Percentiles rank a stretch among this genome's conserved stretches.
phyloP scores from a whole-genome alignment of 2,329 filamentous ascomycete genomes.

The Xylaria sp. region DNA sequence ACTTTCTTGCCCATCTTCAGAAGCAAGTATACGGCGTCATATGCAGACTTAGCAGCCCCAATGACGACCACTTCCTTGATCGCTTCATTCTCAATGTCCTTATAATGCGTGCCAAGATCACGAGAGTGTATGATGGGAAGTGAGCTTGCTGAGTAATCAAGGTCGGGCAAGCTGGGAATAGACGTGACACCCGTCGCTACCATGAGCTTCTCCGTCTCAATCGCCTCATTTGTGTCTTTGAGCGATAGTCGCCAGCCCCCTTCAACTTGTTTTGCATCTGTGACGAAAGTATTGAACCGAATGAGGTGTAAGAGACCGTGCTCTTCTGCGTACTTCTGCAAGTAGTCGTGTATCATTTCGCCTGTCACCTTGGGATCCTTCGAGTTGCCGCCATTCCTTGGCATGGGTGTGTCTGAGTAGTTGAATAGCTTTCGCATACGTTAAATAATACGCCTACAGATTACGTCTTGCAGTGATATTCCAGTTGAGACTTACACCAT shows the following conservation, averaged over 20 bases:
- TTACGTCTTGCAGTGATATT: background rate
- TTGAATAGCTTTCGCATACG: conserved; percentile 32
- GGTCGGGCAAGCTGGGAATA: conserved; percentile 32
- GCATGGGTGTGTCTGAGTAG: conserved; percentile 36
- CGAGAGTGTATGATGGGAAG: conserved; percentile 35
- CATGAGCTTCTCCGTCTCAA: conserved; percentile 39
- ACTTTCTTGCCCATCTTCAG: conserved; percentile 36
- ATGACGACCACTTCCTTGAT: conserved; percentile 32
- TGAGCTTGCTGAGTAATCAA: conserved; percentile 25
- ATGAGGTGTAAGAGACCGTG: conserved; percentile 36
- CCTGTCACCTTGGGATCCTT: conserved; percentile 36
- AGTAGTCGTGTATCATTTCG: conserved; percentile 37
- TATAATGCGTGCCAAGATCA: conserved; percentile 30
- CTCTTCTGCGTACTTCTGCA: conserved; percentile 36
- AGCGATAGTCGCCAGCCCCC: conserved; percentile 30
- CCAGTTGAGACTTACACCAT: conserved; percentile 29
- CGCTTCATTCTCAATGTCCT: conserved; percentile 19
- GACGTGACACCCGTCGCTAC: conserved; percentile 43
- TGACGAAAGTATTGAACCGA: conserved; percentile 36
- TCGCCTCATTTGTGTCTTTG: conserved; percentile 22
- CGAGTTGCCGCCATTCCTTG: conserved; percentile 28
- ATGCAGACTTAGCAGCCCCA: conserved; percentile 39
- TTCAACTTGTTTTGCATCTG: conserved; percentile 24
- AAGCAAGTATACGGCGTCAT: conserved; percentile 37
- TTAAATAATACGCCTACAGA: background rate